Evolutionary conservation across 1,284 basidiomycete species (phyloP), one percentile per base, ranked within the genome.

Genomic region (Austroboletus novae-zelandiae): DNA sequence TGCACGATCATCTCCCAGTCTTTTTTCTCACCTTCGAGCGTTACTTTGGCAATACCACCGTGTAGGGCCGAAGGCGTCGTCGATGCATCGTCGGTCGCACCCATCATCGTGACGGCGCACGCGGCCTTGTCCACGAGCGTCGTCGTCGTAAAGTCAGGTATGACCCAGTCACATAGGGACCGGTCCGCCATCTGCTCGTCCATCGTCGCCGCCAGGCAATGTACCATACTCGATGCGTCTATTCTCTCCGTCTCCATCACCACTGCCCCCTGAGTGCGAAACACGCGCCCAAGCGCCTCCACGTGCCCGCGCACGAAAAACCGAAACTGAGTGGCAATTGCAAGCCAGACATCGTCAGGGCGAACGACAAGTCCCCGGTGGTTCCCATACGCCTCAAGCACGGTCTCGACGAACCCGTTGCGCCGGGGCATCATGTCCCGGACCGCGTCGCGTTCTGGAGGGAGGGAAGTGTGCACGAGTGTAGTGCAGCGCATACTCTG

Each of bases 11-110:
- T 47, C 40, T 64, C 40, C 67, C 70, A 76, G 58, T 77, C 75
- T 10, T 55, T 50, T 23, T 61, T 65, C 41, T 68, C 61, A 0
- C 70, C 71, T 15, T 70, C 64, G 35, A 81, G 66, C 4, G 76
- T 80, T 39, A 81, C 72, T 14, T 61, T 65, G 1, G 78, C 77
- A 13, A 80, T 74, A 0, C 78, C 77, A 42, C 77, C 79, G 9
- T 48, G 43, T 5, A 71, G 56, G 1, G 23, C 23, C 29, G 69
- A 61, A 9, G 37, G 58, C 56, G 69, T 74, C 5, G 54, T 37
- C 57, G 78, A 76, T 49, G 73, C 76, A 49, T 64, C 45, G 23
- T 75, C 71, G 55, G 75, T 59, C 14, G 67, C 72, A 2, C 73
- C 61, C 74, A 79, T 77, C 72, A 76, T 70, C 31, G 73, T 55